These are phyloP conservation scores for Eucalyptus erythrocorys DNA, from an alignment of 345 rosid genomes.

Conservation along the genomic window DNA sequence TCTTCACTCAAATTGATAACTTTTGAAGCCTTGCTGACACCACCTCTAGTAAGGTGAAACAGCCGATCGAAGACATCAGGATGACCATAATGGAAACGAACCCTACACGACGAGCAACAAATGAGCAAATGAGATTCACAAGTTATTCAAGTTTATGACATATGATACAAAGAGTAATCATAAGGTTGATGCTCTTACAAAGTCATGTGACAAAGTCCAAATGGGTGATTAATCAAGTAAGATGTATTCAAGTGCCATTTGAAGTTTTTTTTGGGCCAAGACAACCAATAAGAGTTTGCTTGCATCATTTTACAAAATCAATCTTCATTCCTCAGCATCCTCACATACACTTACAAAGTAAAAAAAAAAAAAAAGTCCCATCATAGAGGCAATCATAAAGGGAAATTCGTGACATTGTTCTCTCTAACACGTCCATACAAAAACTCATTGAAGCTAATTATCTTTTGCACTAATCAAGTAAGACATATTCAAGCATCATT, in stretches of 20 bases:
- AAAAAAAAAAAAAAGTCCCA: background rate
- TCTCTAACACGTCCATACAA: no score
- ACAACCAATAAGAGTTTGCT: background rate
- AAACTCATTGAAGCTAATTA: no score
- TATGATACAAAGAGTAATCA: background rate
- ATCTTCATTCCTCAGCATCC: background rate
- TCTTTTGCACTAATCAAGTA: background rate
- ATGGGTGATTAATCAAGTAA: background rate
- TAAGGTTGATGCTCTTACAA: background rate
- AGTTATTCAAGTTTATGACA: background rate
- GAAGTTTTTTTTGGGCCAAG: background rate
- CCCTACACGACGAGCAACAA: constrained; percentile 31
- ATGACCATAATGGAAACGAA: constrained; percentile 99
- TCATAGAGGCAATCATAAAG: background rate
- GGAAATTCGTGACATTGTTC: no score
- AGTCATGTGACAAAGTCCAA: background rate
- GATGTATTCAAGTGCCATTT: background rate
- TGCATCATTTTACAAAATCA: background rate
- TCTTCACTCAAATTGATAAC: constrained; percentile 97
- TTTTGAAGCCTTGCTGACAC: constrained; percentile 96
- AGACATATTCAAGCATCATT: background rate
- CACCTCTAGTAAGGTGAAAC: constrained; percentile 97
- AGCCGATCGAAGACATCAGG: constrained; percentile 99
- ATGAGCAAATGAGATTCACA: background rate
- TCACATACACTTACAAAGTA: background rate